Base-by-base conservation (phyloP, 805 yeast species). In the Candida pseudofarinosa region DNA sequence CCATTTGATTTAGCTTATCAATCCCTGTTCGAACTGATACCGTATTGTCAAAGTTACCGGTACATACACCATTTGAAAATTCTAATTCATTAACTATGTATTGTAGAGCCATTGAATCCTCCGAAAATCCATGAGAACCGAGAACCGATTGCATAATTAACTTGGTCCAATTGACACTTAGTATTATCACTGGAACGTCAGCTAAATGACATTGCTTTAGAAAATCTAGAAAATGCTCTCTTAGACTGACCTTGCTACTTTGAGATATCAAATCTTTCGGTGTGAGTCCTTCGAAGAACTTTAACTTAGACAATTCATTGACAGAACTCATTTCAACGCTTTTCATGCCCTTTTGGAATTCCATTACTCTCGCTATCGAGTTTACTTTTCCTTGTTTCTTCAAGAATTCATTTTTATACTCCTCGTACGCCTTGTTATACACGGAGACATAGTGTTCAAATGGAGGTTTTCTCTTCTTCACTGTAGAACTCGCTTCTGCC, bases 151-250 rank as follows among this genome's bases (percentile, higher is more conserved):
- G 53, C 37, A 82, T 80, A 15, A 80, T 60, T 10, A 62, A 16
- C 1, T 70, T 65, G 5, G 84, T 75, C 88, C 88, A 82, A 55
- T 81, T 81, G 37, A 81, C 78, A 50, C 86, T 81, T 26, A 81
- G 50, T 1, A 82, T 63, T 6, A 62, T 57, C 1, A 76, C 57
- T 0, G 77, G 76, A 2, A 70, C 54, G 1, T 51, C 28, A 37
- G 42, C 31, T 5, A 15, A 18, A 16, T 41, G 28, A 51, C 67
- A 41, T 37, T 37, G n/a, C 35, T 45, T 32, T 30, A 67, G 44
- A 48, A 74, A 65, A 14, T 59, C 57, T 36, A 56, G 41, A 51
- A 75, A 73, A 0, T 77, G 79, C 0, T 58, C 59, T 18, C 67
- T 64, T 7, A 76, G 50, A 15, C 52, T 49, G 3, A 80, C 69